Conservation (phyloP, 176 grass and related monocot genomes). For the Lolium perenne region DNA sequence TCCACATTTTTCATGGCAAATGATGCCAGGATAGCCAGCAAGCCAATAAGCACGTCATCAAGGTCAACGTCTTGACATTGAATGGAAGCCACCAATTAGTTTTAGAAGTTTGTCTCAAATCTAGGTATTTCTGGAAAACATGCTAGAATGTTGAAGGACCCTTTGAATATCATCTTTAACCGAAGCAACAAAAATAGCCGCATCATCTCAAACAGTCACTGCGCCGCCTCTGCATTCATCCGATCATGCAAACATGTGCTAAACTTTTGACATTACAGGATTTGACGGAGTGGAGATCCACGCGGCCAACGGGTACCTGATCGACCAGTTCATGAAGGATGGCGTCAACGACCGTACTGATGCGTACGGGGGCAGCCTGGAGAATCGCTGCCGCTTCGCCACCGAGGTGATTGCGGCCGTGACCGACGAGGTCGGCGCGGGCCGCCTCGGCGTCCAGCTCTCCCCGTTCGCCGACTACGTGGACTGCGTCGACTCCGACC, state of each 20-base stretch:
- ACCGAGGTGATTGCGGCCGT: neutral
- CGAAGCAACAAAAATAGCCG: too few relatives aligned
- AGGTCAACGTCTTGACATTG: too few relatives aligned
- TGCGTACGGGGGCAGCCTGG: neutral
- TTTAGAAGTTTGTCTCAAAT: too few relatives aligned
- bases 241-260: neutral
- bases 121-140: too few relatives aligned
- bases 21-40: too few relatives aligned
- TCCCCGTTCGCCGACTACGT: slow-evolving; percentile 16
- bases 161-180: too few relatives aligned
- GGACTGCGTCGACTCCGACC: neutral
- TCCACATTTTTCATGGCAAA: too few relatives aligned
- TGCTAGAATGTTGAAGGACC: too few relatives aligned
- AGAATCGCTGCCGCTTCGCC: slow-evolving; percentile 11
- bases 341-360: neutral
- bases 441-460: neutral
- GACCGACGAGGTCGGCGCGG: neutral
- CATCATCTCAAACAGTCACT: neutral
- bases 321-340: slow-evolving; percentile 8
- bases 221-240: neutral
- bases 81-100: too few relatives aligned
- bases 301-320: neutral
- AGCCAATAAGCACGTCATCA: too few relatives aligned
- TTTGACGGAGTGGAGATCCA: neutral
- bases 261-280: neutral